Evolutionary conservation across 2,329 filamentous ascomycete genomes (phyloP).

Genomic region (Penicillium sp.): DNA sequence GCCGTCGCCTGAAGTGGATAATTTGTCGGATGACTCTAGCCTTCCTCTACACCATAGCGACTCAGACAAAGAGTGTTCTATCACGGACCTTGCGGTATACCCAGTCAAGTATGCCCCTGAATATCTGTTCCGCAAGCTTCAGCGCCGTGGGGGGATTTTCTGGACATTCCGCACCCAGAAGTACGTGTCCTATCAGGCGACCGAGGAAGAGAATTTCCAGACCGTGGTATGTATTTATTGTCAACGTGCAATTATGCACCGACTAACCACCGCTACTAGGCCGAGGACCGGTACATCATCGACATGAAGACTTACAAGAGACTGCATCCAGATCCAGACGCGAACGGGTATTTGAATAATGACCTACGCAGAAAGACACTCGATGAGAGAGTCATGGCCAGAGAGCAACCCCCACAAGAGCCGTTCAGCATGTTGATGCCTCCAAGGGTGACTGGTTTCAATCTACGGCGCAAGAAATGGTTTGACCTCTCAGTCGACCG

Average conservation of each 20-base stretch:
- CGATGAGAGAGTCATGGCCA: neutral
- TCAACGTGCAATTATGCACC: neutral
- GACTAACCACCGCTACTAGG: neutral
- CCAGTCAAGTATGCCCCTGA: slow-evolving; percentile 2
- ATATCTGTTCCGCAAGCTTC: slow-evolving; percentile 43
- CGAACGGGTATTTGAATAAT: neutral
- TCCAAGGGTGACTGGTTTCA: slow-evolving; percentile 7
- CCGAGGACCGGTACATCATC: slow-evolving; percentile 10
- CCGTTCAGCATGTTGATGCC: slow-evolving; percentile 3
- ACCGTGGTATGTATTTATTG: slow-evolving; percentile 3
- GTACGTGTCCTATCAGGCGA: slow-evolving; percentile 7
- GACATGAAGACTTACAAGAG: slow-evolving; percentile 7
- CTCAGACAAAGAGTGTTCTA: neutral
- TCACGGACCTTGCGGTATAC: slow-evolving; percentile 2
- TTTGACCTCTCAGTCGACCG: slow-evolving; percentile 8
- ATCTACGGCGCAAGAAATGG: slow-evolving; percentile 14
- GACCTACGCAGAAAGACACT: neutral
- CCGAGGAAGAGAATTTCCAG: slow-evolving; percentile 5
- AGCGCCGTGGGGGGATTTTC: slow-evolving; percentile 27
- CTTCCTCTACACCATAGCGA: neutral
- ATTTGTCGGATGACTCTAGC: neutral
- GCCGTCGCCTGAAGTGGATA: neutral
- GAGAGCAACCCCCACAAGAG: neutral
- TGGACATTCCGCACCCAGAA: slow-evolving; percentile 6
- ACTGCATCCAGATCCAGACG: neutral